A percentile compares a stretch with the other conserved stretches of the same genome.
Evolutionary conservation across 2,329 filamentous ascomycete species (phyloP).

Genomic region (Polytolypa hystricis): DNA sequence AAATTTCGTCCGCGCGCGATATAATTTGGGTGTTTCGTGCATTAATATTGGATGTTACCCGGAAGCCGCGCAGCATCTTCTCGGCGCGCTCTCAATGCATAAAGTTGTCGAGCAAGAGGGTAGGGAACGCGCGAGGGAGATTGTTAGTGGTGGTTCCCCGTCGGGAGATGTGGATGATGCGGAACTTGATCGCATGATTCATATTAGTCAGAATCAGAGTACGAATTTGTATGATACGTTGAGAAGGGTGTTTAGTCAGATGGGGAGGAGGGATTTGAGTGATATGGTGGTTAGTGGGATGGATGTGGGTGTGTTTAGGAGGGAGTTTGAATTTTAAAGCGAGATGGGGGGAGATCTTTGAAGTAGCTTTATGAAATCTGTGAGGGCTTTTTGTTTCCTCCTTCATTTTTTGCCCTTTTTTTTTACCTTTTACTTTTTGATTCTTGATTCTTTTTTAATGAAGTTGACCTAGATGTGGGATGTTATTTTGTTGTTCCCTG

Average conservation of each 20-base stretch:
- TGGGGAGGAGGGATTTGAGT: conserved; percentile 78
- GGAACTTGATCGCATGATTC: conserved; percentile 74
- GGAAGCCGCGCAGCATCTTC: conserved; percentile 83
- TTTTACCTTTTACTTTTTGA: too few species aligned
- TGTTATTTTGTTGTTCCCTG: too few species aligned
- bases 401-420: too few species aligned
- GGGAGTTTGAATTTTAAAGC: conserved; percentile 73
- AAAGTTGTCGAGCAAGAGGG: conserved; percentile 82
- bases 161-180: conserved; percentile 49
- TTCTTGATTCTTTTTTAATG: too few species aligned
- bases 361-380: too few species aligned
- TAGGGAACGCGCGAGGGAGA: conserved; percentile 69
- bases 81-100: conserved; percentile 91
- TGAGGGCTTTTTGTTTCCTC: too few species aligned
- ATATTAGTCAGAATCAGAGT: conserved; percentile 72
- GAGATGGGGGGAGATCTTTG: too few species aligned
- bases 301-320: conserved; percentile 78
- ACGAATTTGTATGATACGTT: conserved; percentile 95
- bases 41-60: conserved; percentile 96
- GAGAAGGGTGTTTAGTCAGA: conserved; percentile 87
- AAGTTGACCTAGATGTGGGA: too few species aligned
- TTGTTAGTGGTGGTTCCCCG: conserved; percentile 57
- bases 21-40: conserved; percentile 91
- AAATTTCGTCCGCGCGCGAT: conserved; percentile 93
- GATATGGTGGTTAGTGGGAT: conserved; percentile 83